Conservation (phyloP, 1,284 basidiomycete genomes). For the Bondarzewia mesenterica region DNA sequence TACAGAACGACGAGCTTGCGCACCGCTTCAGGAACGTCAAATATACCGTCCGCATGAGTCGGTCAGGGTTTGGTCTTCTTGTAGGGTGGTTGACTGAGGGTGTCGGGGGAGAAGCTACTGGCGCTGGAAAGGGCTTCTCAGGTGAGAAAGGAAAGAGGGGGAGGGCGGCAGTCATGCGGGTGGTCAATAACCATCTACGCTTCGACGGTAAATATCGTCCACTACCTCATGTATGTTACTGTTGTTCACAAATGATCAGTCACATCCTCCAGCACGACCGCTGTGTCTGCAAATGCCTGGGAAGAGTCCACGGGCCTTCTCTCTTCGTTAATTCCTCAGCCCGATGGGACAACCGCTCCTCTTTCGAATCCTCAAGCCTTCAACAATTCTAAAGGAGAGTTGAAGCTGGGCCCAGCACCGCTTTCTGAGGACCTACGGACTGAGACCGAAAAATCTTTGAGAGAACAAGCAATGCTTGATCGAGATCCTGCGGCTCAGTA, state of each 20-base stretch:
- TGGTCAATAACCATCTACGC: conserved; percentile 89
- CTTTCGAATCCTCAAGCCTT: conserved; percentile 57
- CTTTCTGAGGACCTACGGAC: conserved; percentile 70
- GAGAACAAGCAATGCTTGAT: conserved; percentile 67
- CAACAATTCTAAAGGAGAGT: conserved; percentile 62
- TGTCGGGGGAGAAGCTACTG: conserved; percentile 76
- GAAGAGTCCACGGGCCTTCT: conserved; percentile 80
- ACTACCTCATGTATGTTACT: conserved; percentile 5
- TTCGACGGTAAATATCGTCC: conserved; percentile 69
- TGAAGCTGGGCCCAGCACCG: conserved; percentile 81
- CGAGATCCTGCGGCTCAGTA: conserved; percentile 57
- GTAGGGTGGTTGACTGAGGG: conserved; percentile 96
- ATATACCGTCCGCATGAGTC: conserved; percentile 86
- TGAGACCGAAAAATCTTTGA: conserved; percentile 70
- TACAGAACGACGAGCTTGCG: conserved; percentile 77
- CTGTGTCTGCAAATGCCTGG: conserved; percentile 58
- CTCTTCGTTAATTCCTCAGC: conserved; percentile 65
- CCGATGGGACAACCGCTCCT: conserved; percentile 30
- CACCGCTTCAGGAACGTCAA: conserved; percentile 86
- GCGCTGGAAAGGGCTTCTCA: conserved; percentile 75
- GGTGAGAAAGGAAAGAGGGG: conserved; percentile 77
- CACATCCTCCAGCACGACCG: conserved; percentile 60
- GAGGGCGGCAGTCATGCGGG: conserved; percentile 80
- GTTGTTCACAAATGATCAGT: conserved; percentile 36
- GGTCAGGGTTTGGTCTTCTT: conserved; percentile 86